Evolutionary conservation across 371 early-diverging fungal species (phyloP), one percentile per base, ranked within the genome.

Genomic region (Funneliformis caledonium): DNA sequence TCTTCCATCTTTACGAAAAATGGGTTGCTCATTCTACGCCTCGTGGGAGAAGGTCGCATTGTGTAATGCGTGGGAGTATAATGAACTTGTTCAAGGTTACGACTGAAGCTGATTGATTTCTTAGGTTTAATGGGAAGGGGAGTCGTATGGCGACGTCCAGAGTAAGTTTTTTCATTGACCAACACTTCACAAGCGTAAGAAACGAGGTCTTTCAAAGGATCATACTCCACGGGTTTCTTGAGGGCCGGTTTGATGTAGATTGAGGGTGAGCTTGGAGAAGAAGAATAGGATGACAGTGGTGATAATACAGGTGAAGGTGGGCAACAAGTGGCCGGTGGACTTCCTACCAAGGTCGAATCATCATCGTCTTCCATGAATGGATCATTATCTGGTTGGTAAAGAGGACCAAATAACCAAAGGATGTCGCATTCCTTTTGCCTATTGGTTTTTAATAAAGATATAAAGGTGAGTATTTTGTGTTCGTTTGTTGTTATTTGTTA

Each of bases 381-480:
- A 33, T 78, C 70, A 22, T 50, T 72, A 12, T 67, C 76, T n/a
- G 83, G 80, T 64, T 85, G 80, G 77, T 86, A 86, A 56, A 86
- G 65, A 1, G 86, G 86, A 8, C 86, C 86, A 65, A 84, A 86
- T 48, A 86, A 81, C 86, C 86, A 86, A 5, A 85, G 80, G 2
- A 85, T 83, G 72, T 86, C 86, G 42, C 85, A 84, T 70, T 86
- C 86, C 76, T 86, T 86, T 76, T 86, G 86, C 86, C 86, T 86
- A 82, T 42, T 45, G 12, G n/a, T 26, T 19, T 64, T 37, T 6
- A 43, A 68, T 64, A 75, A 67, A 22, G 52, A 52, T 7, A 75
- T 10, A 48, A 43, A 45, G 22, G 43, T 64, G 47, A 60, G 5
- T 47, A 7, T 7, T 62, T 75, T 47, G 11, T 72, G n/a, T 16